Base-by-base conservation (phyloP, 768 basidiomycete genomes). In the Psilocybe sp. region DNA sequence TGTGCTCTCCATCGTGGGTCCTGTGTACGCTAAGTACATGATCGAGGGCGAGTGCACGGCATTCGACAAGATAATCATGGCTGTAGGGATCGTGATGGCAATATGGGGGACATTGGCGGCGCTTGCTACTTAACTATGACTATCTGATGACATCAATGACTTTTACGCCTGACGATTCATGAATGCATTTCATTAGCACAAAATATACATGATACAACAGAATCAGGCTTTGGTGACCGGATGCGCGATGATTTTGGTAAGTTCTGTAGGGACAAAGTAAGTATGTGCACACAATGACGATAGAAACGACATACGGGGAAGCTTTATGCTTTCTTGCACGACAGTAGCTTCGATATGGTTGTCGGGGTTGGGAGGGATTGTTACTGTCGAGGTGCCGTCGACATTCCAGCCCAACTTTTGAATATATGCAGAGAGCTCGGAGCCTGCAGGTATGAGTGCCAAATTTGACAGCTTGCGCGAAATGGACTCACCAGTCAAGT, bases 261-360 rank as follows among this genome's bases (percentile, higher is more conserved):
- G 74, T 62, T 92, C 89, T 92, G 57, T 23, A 50, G 13, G 48
- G 46, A 56, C 28, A 15, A n/a, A 18, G 28, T 16, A 47, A 42
- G 53, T 31, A 50, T 35, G n/a, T 23, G 10, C 18, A 5, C n/a
- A 18, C 6, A 51, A 8, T 49, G 53, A 18, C 35, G 48, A 16
- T 13, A 47, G 35, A 18, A 45, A n/a, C n/a, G 16, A 75, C 90
- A 56, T 70, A 92, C 91, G 91, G 50, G 85, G 81, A 54, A 93
- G 73, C 64, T 84, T 86, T 60, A 93, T 85, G 58, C 76, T 80
- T 68, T 93, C 91, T 65, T 89, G 89, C 19, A 92, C 86, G 43
- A 93, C 78, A 1, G 88, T 87, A 0, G 91, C 87, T 60, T 88
- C 84, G 58, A 92, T 89, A 60, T 90, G 89, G 66, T 93, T 93